Evolutionary conservation across 805 yeast species (phyloP).

Genomic region (Vanderwaltozyma yarrowii): DNA sequence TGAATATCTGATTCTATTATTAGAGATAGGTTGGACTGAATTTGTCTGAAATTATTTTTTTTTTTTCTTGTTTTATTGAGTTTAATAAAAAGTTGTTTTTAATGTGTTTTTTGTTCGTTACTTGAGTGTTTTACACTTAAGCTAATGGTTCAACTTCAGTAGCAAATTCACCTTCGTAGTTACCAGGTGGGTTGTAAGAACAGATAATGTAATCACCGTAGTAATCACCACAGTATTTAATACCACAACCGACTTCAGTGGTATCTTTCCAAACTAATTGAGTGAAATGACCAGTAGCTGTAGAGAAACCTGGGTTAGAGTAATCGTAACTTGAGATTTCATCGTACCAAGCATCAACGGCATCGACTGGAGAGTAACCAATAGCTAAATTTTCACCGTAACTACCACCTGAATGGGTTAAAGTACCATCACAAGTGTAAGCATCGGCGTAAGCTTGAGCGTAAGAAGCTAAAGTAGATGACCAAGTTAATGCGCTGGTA

Average conservation of each 20-base stretch:
- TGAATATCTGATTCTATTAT: too few relatives aligned
- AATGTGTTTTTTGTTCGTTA: too few relatives aligned
- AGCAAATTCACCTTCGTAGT: slow-evolving; percentile 44
- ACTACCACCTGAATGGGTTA: slow-evolving; percentile 44
- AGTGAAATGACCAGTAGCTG: slow-evolving; percentile 56
- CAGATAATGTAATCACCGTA: slow-evolving; percentile 62
- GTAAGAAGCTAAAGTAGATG: slow-evolving; percentile 33
- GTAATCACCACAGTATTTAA: slow-evolving; percentile 42
- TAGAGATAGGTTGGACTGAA: too few relatives aligned
- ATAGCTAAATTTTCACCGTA: slow-evolving; percentile 75
- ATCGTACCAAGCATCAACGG: slow-evolving; percentile 64
- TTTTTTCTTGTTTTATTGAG: too few relatives aligned
- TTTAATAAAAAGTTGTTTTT: too few relatives aligned
- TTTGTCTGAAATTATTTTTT: too few relatives aligned
- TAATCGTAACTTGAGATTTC: slow-evolving; percentile 51
- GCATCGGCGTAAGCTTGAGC: slow-evolving; percentile 42
- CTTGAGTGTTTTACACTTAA: background rate
- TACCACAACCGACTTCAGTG: slow-evolving; percentile 59
- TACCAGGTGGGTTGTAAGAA: slow-evolving; percentile 68
- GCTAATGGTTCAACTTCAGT: slow-evolving; percentile 21
- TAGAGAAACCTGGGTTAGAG: slow-evolving; percentile 38
- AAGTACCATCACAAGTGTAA: slow-evolving; percentile 46
- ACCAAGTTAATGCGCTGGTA: slow-evolving; percentile 41
- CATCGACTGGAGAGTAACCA: slow-evolving; percentile 36
- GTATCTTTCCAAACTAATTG: slow-evolving; percentile 63